A percentile compares a stretch with the other conserved stretches of the same genome.
phyloP scores from a whole-genome alignment of 2,329 filamentous ascomycete species.

The Didymosphaeria variabile region DNA sequence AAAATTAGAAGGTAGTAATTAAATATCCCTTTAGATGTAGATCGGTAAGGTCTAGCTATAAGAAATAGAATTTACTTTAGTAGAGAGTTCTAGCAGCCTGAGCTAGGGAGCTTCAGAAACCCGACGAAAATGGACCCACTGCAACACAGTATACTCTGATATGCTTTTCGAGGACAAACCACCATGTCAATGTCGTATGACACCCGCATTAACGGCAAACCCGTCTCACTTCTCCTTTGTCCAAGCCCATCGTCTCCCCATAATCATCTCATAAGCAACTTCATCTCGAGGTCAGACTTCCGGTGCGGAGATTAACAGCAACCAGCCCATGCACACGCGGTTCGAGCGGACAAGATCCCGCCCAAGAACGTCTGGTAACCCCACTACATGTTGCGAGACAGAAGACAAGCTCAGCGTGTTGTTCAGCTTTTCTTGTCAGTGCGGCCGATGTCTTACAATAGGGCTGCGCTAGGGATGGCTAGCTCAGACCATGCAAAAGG shows the following conservation, averaged over 20 bases:
- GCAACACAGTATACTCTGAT: no score
- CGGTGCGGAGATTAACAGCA: background rate
- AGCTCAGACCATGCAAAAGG: background rate
- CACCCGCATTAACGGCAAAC: background rate
- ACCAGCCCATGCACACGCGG: background rate
- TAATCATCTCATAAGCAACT: background rate
- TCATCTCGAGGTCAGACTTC: background rate
- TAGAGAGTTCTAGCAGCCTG: no score
- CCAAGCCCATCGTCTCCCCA: background rate
- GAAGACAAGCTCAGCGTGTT: background rate
- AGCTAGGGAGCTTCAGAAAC: no score
- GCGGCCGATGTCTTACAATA: background rate
- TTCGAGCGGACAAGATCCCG: background rate
- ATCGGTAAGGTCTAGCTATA: no score
- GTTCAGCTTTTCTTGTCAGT: background rate
- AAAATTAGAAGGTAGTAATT: no score
- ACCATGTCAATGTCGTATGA: background rate
- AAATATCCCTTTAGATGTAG: no score
- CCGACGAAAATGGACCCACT: no score
- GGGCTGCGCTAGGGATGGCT: conserved; percentile 1
- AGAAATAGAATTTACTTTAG: no score
- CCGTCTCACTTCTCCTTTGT: background rate
- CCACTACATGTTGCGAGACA: background rate
- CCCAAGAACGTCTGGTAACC: background rate
- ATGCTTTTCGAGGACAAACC: background rate